phyloP scores from a whole-genome alignment of 768 basidiomycete genomes.

The Boletus pseudopeckii region DNA sequence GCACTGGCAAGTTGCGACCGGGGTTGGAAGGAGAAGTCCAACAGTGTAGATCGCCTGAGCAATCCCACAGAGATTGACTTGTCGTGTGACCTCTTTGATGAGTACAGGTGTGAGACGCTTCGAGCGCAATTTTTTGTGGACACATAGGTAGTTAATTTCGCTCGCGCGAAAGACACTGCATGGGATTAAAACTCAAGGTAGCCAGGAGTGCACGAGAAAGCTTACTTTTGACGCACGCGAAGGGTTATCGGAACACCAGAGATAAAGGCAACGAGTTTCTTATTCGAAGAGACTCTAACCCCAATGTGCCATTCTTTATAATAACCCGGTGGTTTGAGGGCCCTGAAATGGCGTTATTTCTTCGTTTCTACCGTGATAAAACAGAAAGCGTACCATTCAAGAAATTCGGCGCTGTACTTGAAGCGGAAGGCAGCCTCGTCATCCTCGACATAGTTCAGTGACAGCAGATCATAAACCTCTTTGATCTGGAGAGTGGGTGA shows the following conservation, averaged over 20 bases:
- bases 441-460: slow-evolving; percentile 95
- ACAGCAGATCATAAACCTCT: slow-evolving; percentile 90
- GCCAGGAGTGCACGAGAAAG: slow-evolving; percentile 4
- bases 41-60: slow-evolving; percentile 99
- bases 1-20: slow-evolving; percentile 79
- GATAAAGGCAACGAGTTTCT: slow-evolving; percentile 95
- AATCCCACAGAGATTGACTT: slow-evolving; percentile 81
- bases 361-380: background rate
- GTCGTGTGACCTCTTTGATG: slow-evolving; percentile 96
- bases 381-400: slow-evolving; percentile 65
- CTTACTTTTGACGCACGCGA: slow-evolving; percentile 82
- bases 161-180: slow-evolving; percentile 63
- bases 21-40: slow-evolving; percentile 91
- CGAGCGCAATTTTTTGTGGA: slow-evolving; percentile 95
- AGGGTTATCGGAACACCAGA: slow-evolving; percentile 86
- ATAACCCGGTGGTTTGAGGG: slow-evolving; percentile 91
- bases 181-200: slow-evolving; percentile 6
- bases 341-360: slow-evolving; percentile 49
- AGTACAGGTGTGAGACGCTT: slow-evolving; percentile 94
- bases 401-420: slow-evolving; percentile 91
- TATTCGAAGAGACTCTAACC: slow-evolving; percentile 84
- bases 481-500: slow-evolving; percentile 52
- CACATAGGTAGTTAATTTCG: slow-evolving; percentile 97
- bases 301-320: slow-evolving; percentile 94
- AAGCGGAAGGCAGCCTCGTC: slow-evolving; percentile 95